Base-by-base conservation (phyloP, 768 basidiomycete genomes). In the Xerocomellus dryophilus region DNA sequence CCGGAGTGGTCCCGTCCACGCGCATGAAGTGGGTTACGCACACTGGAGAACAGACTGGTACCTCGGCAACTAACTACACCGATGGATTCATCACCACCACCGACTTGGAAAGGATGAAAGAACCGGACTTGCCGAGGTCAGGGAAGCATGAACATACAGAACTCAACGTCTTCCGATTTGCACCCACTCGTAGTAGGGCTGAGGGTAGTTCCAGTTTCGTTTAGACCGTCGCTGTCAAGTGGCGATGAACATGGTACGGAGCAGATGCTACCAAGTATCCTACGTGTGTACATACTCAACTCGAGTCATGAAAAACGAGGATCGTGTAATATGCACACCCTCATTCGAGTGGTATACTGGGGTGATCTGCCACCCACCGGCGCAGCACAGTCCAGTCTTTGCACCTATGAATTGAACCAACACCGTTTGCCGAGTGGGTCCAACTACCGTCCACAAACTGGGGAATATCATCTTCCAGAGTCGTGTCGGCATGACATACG, bases 381-480 rank as follows among this genome's bases (percentile, higher is more conserved):
- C 68, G 66, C 41, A 72, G 50, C 17, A 60, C 61, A 5, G 66
- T 71, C 64, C 72, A 74, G 34, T 73, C 72, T 36, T 61, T 68
- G 32, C 72, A 73, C 34, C 41, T 57, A 34, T 74, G 69, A 20
- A 69, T 61, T 9, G 66, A 58, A 29, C 71, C 66, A 14, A 70
- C 66, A 5, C 23, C 23, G 23, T 3, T 25, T 25, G 60, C 69
- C 25, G 65, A 57, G 42, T 69, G 72, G 18, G 59, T 57, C 58
- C 63, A 64, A 47, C n/a, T 46, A 11, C 61, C 61, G 31, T 66
- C 63, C 15, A 50, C 31, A 43, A 61, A 44, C 35, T 25, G 23
- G 5, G 23, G 23, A 5, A 25, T 25, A 25, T 25, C 23, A 25
- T 25, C 23, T 25, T 25, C 23, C 23, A 25, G 23, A 3, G 23